Conservation (phyloP, 169 alveolate species). For the Plasmodium vivax region DNA sequence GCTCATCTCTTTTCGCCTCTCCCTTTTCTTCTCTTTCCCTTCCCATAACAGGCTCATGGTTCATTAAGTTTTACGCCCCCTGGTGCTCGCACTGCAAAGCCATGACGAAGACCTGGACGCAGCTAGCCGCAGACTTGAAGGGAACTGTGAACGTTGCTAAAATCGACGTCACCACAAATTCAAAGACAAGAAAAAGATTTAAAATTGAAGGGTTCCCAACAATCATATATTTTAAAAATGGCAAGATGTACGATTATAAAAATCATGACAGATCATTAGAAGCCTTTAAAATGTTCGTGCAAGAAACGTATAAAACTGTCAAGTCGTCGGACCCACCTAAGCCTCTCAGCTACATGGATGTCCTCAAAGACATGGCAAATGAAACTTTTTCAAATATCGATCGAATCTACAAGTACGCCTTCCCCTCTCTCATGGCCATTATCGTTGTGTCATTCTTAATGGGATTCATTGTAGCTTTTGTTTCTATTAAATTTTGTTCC, state of each 20-base stretch:
- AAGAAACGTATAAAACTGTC: conserved; percentile 62
- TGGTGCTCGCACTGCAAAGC: conserved; percentile 94
- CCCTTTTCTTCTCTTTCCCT: too few species aligned
- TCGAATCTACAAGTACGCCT: conserved; percentile 62
- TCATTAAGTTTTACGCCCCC: conserved; percentile 94
- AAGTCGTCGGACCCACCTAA: conserved; percentile 52
- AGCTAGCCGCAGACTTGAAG: conserved; percentile 92
- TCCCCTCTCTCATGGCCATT: conserved; percentile 35
- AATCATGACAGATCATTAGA: conserved; percentile 81
- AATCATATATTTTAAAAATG: conserved; percentile 92
- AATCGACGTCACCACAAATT: conserved; percentile 86
- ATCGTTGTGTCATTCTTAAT: conserved; percentile 25
- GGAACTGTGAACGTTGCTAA: conserved; percentile 87
- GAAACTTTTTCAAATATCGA: conserved; percentile 58
- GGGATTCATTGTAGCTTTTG: conserved; percentile 13
- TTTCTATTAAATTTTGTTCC: conserved; percentile 1
- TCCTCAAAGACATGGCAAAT: conserved; percentile 31
- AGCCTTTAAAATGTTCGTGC: conserved; percentile 77
- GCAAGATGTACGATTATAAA: conserved; percentile 89
- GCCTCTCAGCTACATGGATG: conserved; percentile 33
- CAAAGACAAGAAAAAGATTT: conserved; percentile 85
- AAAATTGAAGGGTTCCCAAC: conserved; percentile 97
- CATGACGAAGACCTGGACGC: conserved; percentile 93
- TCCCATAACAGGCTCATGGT: conserved; percentile 87
- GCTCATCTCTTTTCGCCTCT: neutral